Evolutionary conservation across 139 green algal species (phyloP), one percentile per base, ranked within the genome.

Genomic region (Closterium sp.): DNA sequence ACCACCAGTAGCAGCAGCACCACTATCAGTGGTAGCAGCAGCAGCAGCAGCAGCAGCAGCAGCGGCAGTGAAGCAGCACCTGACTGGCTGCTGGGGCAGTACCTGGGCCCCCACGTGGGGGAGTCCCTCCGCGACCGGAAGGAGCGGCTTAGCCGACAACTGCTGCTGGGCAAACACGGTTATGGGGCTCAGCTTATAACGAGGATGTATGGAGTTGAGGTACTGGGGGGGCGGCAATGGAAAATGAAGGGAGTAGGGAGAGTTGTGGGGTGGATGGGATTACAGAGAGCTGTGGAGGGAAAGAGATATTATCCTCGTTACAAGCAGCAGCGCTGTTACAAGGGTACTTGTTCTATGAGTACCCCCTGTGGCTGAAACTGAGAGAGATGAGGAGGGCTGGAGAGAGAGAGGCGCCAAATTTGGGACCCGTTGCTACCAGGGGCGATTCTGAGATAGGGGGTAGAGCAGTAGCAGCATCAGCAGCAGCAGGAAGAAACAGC

Each of bases 321-420:
- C 55, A 2, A 76, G 55, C 55, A 31, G 33, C 21, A 10, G 81
- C 89, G 28, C 83, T 91, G 30, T n/a, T 88, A n/a, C 55, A 88
- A 33, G 88, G 88, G 23, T 91, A 84, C 33, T 25, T 91, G 34
- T 91, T 91, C 88, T 91, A 91, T 38, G 88, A 91, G 88, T 87
- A 91, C 23, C 64, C 88, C 7, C 88, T 91, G 25, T 91, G 88
- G 88, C 2, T 76, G 31, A 16, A 34, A n/a, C 33, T 91, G 30
- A 30, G 30, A 21, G 30, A 21, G 83, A 86, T 32, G 28, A 32
- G 25, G 28, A 21, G 55, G 64, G 12, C 8, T 2, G 6, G 16
- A 1, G 23, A n/a, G 33, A 19, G 87, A 90, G 81, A 19, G 23
- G 0, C 23, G 23, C 33, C 23, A 83, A 31, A 12, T 28, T 10